Percentiles rank a stretch among this genome's conserved stretches.
Evolutionary conservation across 805 yeast species (phyloP).

Genomic region (Citeromyces nyonsensis): DNA sequence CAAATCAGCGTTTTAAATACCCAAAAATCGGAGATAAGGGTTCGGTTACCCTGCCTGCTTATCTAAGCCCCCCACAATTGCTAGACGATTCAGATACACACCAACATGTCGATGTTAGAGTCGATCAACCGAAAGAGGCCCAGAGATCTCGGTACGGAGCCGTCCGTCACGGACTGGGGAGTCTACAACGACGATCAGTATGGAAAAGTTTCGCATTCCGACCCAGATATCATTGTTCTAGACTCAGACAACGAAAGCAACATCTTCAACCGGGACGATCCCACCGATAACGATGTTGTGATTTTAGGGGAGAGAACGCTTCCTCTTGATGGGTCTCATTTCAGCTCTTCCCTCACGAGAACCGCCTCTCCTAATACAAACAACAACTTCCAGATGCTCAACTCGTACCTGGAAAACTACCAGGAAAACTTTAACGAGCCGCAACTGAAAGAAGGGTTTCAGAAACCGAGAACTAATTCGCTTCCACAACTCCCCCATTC

Average conservation of each 20-base stretch:
- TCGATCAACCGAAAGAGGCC: conserved; percentile 20
- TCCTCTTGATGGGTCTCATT: background rate
- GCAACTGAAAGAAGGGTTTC: too few species aligned
- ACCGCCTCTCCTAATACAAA: background rate
- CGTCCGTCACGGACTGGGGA: background rate
- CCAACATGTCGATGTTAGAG: conserved; percentile 10
- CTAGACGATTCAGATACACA: background rate
- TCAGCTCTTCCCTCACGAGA: background rate
- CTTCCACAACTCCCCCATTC: conserved; percentile 38
- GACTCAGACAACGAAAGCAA: conserved; percentile 26
- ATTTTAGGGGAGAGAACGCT: background rate
- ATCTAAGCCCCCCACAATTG: conserved; percentile 1
- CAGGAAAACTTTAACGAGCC: too few species aligned
- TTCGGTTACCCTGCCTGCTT: conserved; percentile 1
- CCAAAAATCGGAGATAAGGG: background rate
- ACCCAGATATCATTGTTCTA: conserved; percentile 16
- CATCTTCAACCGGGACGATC: conserved; percentile 9
- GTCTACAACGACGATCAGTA: background rate
- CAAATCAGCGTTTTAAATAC: background rate
- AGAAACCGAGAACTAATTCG: conserved; percentile 32
- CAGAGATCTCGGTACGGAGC: conserved; percentile 9
- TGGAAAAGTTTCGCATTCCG: conserved; percentile 1
- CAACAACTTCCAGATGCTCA: conserved; percentile 1
- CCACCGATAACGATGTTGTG: background rate
- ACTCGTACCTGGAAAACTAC: conserved; percentile 1